A percentile compares a stretch with the other conserved stretches of the same genome.
phyloP scores from a whole-genome alignment of 2,329 filamentous ascomycete species.

The Colletotrichum liriopes region DNA sequence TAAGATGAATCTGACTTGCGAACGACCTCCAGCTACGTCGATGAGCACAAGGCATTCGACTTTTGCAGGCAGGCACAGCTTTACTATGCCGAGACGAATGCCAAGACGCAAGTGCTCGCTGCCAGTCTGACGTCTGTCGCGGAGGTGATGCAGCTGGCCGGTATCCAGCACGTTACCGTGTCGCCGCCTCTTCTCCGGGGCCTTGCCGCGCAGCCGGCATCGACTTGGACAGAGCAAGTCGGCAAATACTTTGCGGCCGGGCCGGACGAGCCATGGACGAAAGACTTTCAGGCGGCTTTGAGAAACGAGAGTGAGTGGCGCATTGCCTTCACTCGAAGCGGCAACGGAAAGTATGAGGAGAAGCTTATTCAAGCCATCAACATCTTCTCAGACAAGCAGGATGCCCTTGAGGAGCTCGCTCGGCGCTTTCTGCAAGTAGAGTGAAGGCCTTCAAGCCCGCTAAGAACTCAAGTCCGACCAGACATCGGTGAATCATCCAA shows the following conservation, averaged over 20 bases:
- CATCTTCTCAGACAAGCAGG: slow-evolving; percentile 71
- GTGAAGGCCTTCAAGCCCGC: background rate
- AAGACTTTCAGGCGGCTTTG: slow-evolving; percentile 44
- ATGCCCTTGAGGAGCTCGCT: slow-evolving; percentile 61
- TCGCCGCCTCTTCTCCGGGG: slow-evolving; percentile 66
- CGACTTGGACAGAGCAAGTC: slow-evolving; percentile 50
- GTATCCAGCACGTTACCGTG: slow-evolving; percentile 73
- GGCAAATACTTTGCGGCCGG: slow-evolving; percentile 51
- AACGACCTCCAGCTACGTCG: slow-evolving; percentile 59
- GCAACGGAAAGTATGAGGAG: slow-evolving; percentile 62
- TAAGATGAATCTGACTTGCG: background rate
- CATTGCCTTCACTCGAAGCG: slow-evolving; percentile 65
- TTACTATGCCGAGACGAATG: slow-evolving; percentile 62
- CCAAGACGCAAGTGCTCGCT: slow-evolving; percentile 67
- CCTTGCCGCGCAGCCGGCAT: slow-evolving; percentile 57
- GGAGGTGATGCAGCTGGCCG: slow-evolving; percentile 72
- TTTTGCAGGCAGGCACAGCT: slow-evolving; percentile 67
- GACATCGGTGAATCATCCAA: background rate
- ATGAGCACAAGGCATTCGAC: slow-evolving; percentile 64
- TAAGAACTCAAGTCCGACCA: background rate
- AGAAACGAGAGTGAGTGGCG: slow-evolving; percentile 65
- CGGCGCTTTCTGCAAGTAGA: slow-evolving; percentile 15
- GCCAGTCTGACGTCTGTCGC: slow-evolving; percentile 71
- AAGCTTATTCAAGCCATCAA: slow-evolving; percentile 71
- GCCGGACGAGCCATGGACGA: slow-evolving; percentile 46